phyloP scores from a whole-genome alignment of 192 early-diverging fungal genomes.

The Coemansia sp. region DNA sequence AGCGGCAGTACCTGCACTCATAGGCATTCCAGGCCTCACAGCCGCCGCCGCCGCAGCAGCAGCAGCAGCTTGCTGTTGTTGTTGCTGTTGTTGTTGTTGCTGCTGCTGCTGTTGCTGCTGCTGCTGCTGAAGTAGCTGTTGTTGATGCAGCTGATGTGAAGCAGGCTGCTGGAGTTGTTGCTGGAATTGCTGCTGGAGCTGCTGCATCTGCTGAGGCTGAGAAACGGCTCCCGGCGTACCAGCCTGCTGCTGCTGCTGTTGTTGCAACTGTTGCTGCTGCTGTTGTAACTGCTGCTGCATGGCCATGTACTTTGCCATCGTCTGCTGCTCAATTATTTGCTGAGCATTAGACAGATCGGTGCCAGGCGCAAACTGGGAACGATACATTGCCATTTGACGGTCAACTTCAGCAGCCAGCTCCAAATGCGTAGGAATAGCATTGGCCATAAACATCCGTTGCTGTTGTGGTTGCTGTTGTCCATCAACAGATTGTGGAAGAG shows the following conservation, averaged over 20 bases:
- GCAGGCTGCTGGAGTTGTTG: slow-evolving; percentile 10
- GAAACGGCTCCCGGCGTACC: neutral
- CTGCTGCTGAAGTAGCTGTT: slow-evolving; percentile 33
- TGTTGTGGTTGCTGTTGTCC: slow-evolving; percentile 19
- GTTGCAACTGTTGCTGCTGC: slow-evolving; percentile 13
- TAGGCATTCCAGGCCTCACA: neutral
- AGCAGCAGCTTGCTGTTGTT: neutral
- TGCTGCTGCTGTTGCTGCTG: slow-evolving; percentile 37
- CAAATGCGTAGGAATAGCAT: slow-evolving; percentile 24
- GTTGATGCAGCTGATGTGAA: slow-evolving; percentile 10
- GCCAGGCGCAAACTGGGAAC: slow-evolving; percentile 11
- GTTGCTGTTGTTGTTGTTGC: slow-evolving; percentile 11
- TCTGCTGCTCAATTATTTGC: slow-evolving; percentile 22
- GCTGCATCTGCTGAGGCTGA: slow-evolving; percentile 15
- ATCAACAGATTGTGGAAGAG: neutral
- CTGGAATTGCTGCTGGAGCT: slow-evolving; percentile 9
- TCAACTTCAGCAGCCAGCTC: slow-evolving; percentile 32
- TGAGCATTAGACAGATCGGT: slow-evolving; percentile 9
- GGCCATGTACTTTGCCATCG: slow-evolving; percentile 14
- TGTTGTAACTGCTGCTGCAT: slow-evolving; percentile 12
- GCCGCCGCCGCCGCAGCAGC: neutral
- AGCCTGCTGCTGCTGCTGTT: slow-evolving; percentile 4
- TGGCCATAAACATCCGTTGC: slow-evolving; percentile 33
- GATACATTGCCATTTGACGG: slow-evolving; percentile 16
- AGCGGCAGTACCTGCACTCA: slow-evolving; percentile 1